Evolutionary conservation across 1,284 basidiomycete species (phyloP).

Genomic region (Moesziomyces sp.): DNA sequence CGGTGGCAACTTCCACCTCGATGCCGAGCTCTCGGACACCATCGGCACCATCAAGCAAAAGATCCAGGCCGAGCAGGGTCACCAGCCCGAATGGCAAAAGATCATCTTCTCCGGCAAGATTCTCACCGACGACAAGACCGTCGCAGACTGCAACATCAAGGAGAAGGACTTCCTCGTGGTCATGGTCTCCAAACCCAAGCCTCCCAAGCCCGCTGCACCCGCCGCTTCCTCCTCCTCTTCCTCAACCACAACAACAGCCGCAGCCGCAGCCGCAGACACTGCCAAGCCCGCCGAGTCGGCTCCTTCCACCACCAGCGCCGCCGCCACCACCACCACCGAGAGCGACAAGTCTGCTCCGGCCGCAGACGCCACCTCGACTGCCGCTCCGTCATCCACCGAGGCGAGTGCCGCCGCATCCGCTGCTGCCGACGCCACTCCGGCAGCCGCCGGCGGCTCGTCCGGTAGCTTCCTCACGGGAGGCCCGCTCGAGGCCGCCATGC

Average conservation of each 20-base stretch:
- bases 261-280: slow-evolving; percentile 8
- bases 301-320: slow-evolving; percentile 67
- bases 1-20: slow-evolving; percentile 65
- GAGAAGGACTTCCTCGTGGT: slow-evolving; percentile 99
- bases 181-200: slow-evolving; percentile 82
- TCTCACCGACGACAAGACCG: slow-evolving; percentile 85
- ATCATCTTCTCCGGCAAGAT: slow-evolving; percentile 98
- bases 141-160: slow-evolving; percentile 90
- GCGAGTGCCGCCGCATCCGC: slow-evolving; percentile 68
- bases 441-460: slow-evolving; percentile 11
- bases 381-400: no score
- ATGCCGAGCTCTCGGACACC: slow-evolving; percentile 62
- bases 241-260: slow-evolving; percentile 2
- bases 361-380: no score
- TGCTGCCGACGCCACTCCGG: slow-evolving; percentile 40
- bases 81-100: slow-evolving; percentile 82
- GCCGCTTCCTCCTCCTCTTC: slow-evolving; percentile 51
- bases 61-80: slow-evolving; percentile 82
- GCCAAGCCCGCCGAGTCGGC: slow-evolving; percentile 60
- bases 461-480: slow-evolving; percentile 51
- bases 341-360: not conserved
- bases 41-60: slow-evolving; percentile 84
- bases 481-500: slow-evolving; percentile 61
- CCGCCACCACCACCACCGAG: slow-evolving; percentile 69
- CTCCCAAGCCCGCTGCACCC: slow-evolving; percentile 52